Evolutionary conservation across 495 filamentous ascomycete genomes (phyloP).

Genomic region (Margaritispora aquatica): DNA sequence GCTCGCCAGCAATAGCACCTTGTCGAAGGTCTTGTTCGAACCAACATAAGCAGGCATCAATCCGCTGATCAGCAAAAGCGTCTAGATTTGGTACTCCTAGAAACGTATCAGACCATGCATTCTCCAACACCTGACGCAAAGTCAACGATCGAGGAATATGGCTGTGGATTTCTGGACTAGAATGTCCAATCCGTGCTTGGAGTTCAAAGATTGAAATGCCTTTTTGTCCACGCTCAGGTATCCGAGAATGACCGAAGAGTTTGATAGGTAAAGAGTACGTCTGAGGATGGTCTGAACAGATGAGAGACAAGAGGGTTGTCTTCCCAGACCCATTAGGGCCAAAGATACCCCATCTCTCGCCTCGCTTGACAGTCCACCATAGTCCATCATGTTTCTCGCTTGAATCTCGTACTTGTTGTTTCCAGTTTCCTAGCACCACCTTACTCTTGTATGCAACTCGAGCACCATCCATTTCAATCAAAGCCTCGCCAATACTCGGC

Average conservation of each 20-base stretch:
- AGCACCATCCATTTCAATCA: constrained; percentile 84
- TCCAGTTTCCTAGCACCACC: constrained; percentile 71
- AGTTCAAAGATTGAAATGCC: constrained; percentile 90
- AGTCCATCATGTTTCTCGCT: constrained; percentile 47
- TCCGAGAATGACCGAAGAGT: constrained; percentile 74
- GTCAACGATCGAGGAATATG: constrained; percentile 81
- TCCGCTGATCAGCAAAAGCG: constrained; percentile 42
- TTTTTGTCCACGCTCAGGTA: constrained; percentile 63
- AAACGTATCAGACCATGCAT: constrained; percentile 87
- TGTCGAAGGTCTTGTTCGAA: constrained; percentile 72
- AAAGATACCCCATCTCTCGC: constrained; percentile 86
- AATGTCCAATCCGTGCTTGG: constrained; percentile 83
- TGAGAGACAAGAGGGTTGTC: constrained; percentile 84
- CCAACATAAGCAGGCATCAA: constrained; percentile 62
- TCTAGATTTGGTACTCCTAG: constrained; percentile 58
- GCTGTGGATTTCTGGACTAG: constrained; percentile 86
- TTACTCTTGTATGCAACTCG: constrained; percentile 74
- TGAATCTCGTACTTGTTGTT: constrained; percentile 41
- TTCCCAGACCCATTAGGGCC: constrained; percentile 89
- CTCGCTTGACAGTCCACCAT: constrained; percentile 74
- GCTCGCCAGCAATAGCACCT: neutral
- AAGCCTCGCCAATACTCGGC: constrained; percentile 40
- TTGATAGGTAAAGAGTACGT: constrained; percentile 83
- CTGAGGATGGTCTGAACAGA: constrained; percentile 94
- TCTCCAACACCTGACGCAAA: constrained; percentile 68